Evolutionary conservation across 805 yeast genomes (phyloP), one percentile per base, ranked within the genome.

Genomic region (Candida yuanshanica): DNA sequence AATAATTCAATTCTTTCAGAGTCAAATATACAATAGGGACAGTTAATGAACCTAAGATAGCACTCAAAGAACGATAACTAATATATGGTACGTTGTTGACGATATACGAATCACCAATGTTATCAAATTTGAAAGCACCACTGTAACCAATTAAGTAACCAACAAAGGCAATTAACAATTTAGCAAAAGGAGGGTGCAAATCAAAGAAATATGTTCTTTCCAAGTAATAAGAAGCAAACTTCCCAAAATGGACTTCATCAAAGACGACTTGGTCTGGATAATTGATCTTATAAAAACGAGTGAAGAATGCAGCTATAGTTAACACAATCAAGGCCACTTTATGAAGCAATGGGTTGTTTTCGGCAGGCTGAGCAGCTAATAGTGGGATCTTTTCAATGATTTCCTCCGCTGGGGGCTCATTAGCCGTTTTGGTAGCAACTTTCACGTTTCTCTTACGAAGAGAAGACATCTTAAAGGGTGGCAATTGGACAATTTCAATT

Each of bases 171-270:
- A 91, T 87, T 51, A 90, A 70, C 60, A 93, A 71, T 62, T 93
- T 93, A 41, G 96, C 99, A 63, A 93, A 87, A 18, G 99, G 99
- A 9, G 99, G 99, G 65, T 93, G 99, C 39, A 93, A 79, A 65
- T 93, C 99, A 57, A 93, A 93, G 63, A 88, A 93, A 63, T 86
- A 93, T 0, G 96, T 83, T 47, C 96, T 74, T 63, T 91, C 85
- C 45, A 91, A 66, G 63, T 91, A 91, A 64, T 84, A 83, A 2
- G 88, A 77, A 7, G 91, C 91, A 60, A 84, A 84, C 55, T 84
- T 84, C 27, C 95, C 95, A 55, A 85, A 85, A 61, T 85, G 95
- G 17, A 83, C 93, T 58, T 85, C 95, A 64, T 85, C 95, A 52
- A 85, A 85, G 3, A 85, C 93, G 43, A 85, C 95, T 59, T 81